Percentiles rank a stretch among this genome's conserved stretches.
Evolutionary conservation across 768 basidiomycete genomes (phyloP).

Genomic region (Hebeloma cylindrosporum): DNA sequence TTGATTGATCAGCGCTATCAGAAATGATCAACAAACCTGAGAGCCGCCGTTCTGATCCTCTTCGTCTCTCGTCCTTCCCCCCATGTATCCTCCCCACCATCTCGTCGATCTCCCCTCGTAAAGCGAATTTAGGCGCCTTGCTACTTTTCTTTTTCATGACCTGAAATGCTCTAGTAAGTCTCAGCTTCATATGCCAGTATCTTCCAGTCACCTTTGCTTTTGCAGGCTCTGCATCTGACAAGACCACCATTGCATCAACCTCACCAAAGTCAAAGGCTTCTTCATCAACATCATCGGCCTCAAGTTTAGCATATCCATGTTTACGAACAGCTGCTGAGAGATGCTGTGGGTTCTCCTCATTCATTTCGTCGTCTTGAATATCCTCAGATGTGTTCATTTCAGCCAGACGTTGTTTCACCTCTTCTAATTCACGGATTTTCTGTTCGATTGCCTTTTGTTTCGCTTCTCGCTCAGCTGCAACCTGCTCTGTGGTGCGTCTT

Average conservation of each 20-base stretch:
- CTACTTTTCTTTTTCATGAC: neutral
- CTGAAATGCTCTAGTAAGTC: too few relatives aligned
- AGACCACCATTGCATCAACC: constrained; percentile 1
- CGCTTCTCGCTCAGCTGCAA: constrained; percentile 10
- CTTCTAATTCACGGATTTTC: neutral
- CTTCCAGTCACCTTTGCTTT: constrained; percentile 2
- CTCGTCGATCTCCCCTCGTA: constrained; percentile 11
- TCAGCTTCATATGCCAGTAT: too few relatives aligned
- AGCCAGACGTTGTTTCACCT: constrained; percentile 8
- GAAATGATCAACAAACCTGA: constrained; percentile 4
- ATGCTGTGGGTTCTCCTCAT: constrained; percentile 2
- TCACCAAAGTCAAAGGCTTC: constrained; percentile 8
- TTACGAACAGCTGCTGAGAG: constrained; percentile 11
- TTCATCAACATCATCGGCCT: neutral
- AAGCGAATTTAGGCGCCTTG: constrained; percentile 6
- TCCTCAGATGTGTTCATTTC: constrained; percentile 13
- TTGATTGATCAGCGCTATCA: neutral
- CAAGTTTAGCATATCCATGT: neutral
- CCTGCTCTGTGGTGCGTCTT: constrained; percentile 9
- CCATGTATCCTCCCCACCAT: constrained; percentile 11
- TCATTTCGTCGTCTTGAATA: neutral
- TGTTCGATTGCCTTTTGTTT: neutral
- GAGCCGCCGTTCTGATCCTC: constrained; percentile 5
- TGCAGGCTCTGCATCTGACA: neutral
- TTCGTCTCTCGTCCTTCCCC: constrained; percentile 4